Conservation (phyloP, 768 basidiomycete genomes). For the Collybia nuda region DNA sequence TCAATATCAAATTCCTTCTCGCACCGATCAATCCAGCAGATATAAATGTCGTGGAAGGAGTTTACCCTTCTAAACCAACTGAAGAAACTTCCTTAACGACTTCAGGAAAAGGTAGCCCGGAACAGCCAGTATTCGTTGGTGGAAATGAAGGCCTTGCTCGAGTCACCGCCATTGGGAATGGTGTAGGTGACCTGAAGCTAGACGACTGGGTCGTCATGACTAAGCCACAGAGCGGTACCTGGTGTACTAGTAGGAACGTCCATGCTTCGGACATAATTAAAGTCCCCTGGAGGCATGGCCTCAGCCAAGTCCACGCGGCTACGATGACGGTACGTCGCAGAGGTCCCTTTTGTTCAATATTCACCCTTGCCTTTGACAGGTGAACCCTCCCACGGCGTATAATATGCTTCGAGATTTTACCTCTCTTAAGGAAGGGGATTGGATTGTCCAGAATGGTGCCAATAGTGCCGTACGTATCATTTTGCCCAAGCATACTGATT, state of each 20-base stretch:
- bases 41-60: constrained; percentile 77
- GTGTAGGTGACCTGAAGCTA: constrained; percentile 43
- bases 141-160: constrained; percentile 80
- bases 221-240: constrained; percentile 72
- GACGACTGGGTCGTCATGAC: constrained; percentile 78
- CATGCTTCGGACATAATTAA: constrained; percentile 55
- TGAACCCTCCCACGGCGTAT: constrained; percentile 84
- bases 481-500: neutral
- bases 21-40: constrained; percentile 84
- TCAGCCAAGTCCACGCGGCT: constrained; percentile 69
- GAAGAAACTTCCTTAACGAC: constrained; percentile 32
- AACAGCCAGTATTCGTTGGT: constrained; percentile 50
- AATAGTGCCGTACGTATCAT: constrained; percentile 69
- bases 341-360: neutral
- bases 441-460: constrained; percentile 84
- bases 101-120: constrained; percentile 29
- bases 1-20: constrained; percentile 67
- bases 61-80: constrained; percentile 70
- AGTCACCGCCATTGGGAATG: constrained; percentile 59
- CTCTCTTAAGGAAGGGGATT: constrained; percentile 64
- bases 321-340: constrained; percentile 60
- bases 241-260: constrained; percentile 61
- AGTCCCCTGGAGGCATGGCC: constrained; percentile 43
- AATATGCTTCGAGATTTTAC: constrained; percentile 79
- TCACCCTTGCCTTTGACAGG: constrained; percentile 31